Evolutionary conservation across 2,329 filamentous ascomycete genomes (phyloP).

Genomic region (Acephala macrosclerotiorum): DNA sequence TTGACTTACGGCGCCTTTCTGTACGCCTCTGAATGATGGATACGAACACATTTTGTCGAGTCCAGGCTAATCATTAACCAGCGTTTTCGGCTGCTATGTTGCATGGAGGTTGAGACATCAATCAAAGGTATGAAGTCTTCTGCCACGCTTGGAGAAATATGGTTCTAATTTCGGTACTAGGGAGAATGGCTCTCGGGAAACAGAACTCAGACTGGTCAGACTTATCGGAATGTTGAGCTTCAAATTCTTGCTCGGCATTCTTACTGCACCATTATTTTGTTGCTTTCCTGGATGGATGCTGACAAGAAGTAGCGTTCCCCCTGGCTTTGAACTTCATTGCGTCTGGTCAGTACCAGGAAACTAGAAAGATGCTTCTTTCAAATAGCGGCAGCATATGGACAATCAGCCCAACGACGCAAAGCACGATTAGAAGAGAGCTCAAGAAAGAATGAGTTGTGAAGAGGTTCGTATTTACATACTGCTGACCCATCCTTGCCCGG

Average conservation of each 20-base stretch:
- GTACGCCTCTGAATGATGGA: conserved; percentile 55
- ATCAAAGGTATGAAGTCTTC: conserved; percentile 38
- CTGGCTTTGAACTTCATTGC: conserved; percentile 90
- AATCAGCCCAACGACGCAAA: conserved; percentile 35
- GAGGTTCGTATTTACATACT: conserved; percentile 47
- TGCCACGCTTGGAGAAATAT: background rate
- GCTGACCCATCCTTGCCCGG: conserved; percentile 31
- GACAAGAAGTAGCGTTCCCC: conserved; percentile 66
- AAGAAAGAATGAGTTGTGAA: conserved; percentile 41
- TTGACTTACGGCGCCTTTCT: conserved; percentile 80
- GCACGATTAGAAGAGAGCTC: conserved; percentile 31
- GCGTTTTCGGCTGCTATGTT: conserved; percentile 66
- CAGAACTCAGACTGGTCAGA: conserved; percentile 83
- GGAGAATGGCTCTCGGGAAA: conserved; percentile 78
- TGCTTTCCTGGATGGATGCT: conserved; percentile 21
- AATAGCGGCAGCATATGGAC: conserved; percentile 66
- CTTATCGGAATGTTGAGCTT: background rate
- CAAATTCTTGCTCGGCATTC: background rate
- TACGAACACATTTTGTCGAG: background rate
- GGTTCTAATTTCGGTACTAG: conserved; percentile 28
- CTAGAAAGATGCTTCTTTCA: conserved; percentile 50
- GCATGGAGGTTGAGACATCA: conserved; percentile 61
- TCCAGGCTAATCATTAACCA: conserved; percentile 45
- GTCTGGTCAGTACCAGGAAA: conserved; percentile 81
- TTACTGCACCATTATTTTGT: background rate